Conservation (phyloP, 202 grass and related monocot species). For the Elaeis oleifera region DNA sequence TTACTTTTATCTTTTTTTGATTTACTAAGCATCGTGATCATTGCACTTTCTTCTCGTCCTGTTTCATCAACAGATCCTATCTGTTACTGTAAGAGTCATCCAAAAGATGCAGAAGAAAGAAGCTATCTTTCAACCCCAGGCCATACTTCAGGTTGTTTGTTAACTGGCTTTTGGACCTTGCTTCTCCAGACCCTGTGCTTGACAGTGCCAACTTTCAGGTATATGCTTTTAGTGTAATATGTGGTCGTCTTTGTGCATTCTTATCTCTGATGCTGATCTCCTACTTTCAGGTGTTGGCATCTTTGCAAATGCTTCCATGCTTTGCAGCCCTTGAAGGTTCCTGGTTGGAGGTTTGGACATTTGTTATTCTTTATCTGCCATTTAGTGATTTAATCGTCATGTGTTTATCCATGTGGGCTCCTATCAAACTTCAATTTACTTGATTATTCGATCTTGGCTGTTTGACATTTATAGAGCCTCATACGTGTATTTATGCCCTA, state of each 20-base stretch:
- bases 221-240: constrained; percentile 5
- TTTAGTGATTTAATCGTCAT: not conserved
- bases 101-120: constrained; percentile 94
- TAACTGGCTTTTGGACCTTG: constrained; percentile 78
- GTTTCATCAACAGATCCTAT: constrained; percentile 55
- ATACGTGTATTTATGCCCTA: too few relatives aligned
- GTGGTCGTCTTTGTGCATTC: constrained; percentile 1
- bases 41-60: constrained; percentile 15
- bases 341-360: constrained; percentile 64
- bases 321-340: constrained; percentile 79
- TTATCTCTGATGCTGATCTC: constrained; percentile 13
- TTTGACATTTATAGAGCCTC: too few relatives aligned
- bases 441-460: too few relatives aligned
- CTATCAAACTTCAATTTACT: too few relatives aligned
- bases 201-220: constrained; percentile 71
- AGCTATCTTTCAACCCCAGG: constrained; percentile 62
- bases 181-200: constrained; percentile 42
- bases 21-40: not conserved
- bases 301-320: constrained; percentile 66
- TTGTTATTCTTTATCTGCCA: constrained; percentile 11
- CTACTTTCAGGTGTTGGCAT: constrained; percentile 60
- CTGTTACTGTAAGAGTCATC: constrained; percentile 53
- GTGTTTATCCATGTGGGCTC: too few relatives aligned
- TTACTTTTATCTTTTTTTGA: not conserved
- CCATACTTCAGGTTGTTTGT: constrained; percentile 82